Evolutionary conservation across 2,329 filamentous ascomycete species (phyloP).

Genomic region (Apiospora aurea): DNA sequence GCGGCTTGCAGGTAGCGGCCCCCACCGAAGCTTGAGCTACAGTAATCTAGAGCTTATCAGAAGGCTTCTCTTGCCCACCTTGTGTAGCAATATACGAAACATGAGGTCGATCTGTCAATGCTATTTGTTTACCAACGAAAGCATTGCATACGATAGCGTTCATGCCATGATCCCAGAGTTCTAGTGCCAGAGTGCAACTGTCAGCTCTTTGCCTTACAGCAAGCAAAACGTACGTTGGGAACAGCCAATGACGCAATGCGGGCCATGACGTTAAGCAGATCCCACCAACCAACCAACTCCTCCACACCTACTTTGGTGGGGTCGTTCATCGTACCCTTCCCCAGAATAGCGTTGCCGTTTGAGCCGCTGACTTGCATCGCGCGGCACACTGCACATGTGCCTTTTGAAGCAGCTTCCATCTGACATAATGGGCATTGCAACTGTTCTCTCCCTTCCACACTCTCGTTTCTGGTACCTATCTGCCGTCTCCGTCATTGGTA

Average conservation of each 20-base stretch:
- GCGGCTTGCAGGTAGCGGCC: background rate
- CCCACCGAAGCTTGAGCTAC: background rate
- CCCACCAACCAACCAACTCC: background rate
- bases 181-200: no score
- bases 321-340: background rate
- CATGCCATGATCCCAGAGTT: background rate
- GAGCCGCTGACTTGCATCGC: background rate
- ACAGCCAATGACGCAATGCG: conserved; percentile 15
- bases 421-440: background rate
- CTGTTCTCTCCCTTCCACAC: background rate
- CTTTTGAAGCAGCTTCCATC: background rate
- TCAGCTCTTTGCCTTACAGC: background rate
- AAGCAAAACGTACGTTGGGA: background rate
- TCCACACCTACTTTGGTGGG: conserved; percentile 4
- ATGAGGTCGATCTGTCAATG: background rate
- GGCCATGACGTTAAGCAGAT: conserved; percentile 9
- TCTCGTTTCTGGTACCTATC: background rate
- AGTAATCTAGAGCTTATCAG: background rate
- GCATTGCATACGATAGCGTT: background rate
- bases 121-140: background rate
- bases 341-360: background rate
- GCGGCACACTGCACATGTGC: background rate
- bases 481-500: background rate
- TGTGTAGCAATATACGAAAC: background rate
- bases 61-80: background rate